Base-by-base conservation (phyloP, 75 land plant species). In the Adiantum capillusveneris region DNA sequence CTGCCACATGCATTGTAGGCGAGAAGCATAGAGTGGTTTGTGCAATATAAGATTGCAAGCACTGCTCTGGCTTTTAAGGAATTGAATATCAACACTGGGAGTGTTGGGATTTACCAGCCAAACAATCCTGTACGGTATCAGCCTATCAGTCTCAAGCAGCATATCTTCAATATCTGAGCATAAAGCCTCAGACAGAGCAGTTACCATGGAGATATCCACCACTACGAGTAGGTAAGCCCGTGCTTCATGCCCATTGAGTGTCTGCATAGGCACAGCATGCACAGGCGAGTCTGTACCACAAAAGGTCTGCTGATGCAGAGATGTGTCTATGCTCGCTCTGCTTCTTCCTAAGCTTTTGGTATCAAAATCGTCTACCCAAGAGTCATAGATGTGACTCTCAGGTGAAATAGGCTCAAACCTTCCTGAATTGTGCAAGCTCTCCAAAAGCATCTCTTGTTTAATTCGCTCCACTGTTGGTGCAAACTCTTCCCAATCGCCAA, bases 1-100 rank as follows among this genome's bases (percentile, higher is more conserved):
- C 1, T 64, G 64, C 25, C 75, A 49, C 0, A 80, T 25, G 19
- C 67, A 22, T 56, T 60, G 45, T 54, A 90, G 31, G 0, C 82
- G 77, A 14, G 87, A 78, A 0, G 87, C 82, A 67, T 83, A 81
- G 22, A 86, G 39, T 0, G 96, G 90, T 36, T 81, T 78, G 1
- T 68, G 53, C 31, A 80, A 24, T 0, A 90, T 61, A 16, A 72
- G 63, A 55, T 85, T 81, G 24, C 60, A 64, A 2, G 64, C 42
- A 44, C 58, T 46, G 1, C 29, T 31, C 58, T 24, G 56, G 7
- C 57, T 60, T 44, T 68, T 59, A 25, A 77, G 42, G 22, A 43
- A 57, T 30, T 45, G 60, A 17, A 67, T 52, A 21, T 59, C 61
- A 19, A 24, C 18, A 17, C 45, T 44, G 0, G 67, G 57, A 6